phyloP scores from a whole-genome alignment of 2,329 filamentous ascomycete genomes.

The Botrytis sinoallii region DNA sequence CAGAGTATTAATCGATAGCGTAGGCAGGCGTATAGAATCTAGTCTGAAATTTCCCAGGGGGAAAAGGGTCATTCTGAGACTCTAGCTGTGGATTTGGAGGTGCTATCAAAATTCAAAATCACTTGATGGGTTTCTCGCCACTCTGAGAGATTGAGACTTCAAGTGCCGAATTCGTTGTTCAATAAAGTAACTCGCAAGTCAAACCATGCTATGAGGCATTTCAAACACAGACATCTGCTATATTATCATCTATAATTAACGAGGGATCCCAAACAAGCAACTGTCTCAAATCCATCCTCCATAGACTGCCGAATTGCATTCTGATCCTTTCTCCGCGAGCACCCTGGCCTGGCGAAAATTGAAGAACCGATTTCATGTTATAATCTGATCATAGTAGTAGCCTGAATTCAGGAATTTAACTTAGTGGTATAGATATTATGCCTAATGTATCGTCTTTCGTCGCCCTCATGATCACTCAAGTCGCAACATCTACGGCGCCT shows the following conservation, averaged over 20 bases:
- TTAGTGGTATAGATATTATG: neutral
- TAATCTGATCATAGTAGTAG: neutral
- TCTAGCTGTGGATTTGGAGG: neutral
- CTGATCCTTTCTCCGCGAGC: neutral
- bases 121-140: neutral
- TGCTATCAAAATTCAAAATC: neutral
- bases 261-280: too few species aligned
- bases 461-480: neutral
- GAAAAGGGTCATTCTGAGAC: neutral
- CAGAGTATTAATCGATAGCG: too few species aligned
- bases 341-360: accelerated
- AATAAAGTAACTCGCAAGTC: neutral
- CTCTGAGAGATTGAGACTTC: neutral
- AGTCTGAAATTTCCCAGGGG: too few species aligned
- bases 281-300: neutral
- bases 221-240: neutral
- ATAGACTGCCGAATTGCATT: neutral
- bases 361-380: accelerated
- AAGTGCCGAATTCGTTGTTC: neutral
- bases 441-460: neutral
- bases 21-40: too few species aligned
- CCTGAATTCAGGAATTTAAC: accelerated
- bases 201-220: neutral
- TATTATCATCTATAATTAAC: accelerated
- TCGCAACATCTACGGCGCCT: accelerated